Conservation (phyloP, 169 alveolate species). For the Babesia microti region DNA sequence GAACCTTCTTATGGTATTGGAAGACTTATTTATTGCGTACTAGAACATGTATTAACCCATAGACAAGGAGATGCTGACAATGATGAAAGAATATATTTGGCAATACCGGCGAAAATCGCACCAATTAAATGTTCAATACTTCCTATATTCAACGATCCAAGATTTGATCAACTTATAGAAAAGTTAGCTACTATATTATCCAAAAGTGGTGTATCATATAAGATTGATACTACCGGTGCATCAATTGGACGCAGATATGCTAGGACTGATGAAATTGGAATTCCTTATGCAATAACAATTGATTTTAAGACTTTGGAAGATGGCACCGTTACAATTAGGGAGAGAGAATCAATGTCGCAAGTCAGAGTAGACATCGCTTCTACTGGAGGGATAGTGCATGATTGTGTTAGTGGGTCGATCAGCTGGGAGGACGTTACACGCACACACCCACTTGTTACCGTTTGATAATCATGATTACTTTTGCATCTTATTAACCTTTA, state of each 20-base stretch:
- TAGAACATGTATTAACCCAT: constrained; percentile 87
- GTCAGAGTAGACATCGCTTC: constrained; percentile 69
- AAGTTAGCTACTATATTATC: constrained; percentile 37
- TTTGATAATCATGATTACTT: constrained; percentile 25
- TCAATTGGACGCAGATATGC: constrained; percentile 92
- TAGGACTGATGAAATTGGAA: constrained; percentile 96
- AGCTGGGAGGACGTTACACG: constrained; percentile 54
- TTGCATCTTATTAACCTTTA: no score
- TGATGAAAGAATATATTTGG: constrained; percentile 79
- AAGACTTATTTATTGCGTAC: constrained; percentile 81
- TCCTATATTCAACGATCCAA: constrained; percentile 79
- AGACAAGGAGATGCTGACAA: constrained; percentile 70
- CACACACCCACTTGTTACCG: constrained; percentile 47
- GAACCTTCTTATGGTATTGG: constrained; percentile 98
- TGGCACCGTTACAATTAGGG: constrained; percentile 89
- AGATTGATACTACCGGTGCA: constrained; percentile 83
- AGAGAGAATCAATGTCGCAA: constrained; percentile 86
- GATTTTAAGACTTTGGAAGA: constrained; percentile 86
- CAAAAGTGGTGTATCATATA: constrained; percentile 71
- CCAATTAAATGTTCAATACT: constrained; percentile 89
- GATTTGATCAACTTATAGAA: constrained; percentile 58
- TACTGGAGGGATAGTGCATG: constrained; percentile 38
- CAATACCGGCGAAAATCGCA: constrained; percentile 86
- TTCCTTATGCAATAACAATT: constrained; percentile 93
- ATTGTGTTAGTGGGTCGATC: constrained; percentile 31